phyloP scores from a whole-genome alignment of 371 early-diverging fungal species.

The Actinomortierella wolfii region DNA sequence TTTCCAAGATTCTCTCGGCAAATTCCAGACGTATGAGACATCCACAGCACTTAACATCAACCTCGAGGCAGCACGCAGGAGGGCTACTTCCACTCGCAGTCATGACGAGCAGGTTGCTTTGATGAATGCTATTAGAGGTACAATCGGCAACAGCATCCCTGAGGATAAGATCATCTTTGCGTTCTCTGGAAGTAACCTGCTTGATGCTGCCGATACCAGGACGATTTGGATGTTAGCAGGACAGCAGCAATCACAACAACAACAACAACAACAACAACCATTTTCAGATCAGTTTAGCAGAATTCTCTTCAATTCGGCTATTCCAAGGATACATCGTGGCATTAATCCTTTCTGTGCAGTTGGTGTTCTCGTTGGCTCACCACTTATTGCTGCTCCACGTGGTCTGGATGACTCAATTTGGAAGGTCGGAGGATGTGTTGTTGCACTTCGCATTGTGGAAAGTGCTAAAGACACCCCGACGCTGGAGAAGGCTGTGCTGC shows the following conservation, averaged over 20 bases:
- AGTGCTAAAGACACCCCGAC: conserved; percentile 60
- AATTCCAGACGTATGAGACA: conserved; percentile 74
- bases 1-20: conserved; percentile 69
- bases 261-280: conserved; percentile 20
- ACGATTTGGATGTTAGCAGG: conserved; percentile 51
- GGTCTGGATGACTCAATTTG: conserved; percentile 73
- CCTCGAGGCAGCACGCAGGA: conserved; percentile 50
- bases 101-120: conserved; percentile 52
- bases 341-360: conserved; percentile 50
- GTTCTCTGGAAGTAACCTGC: conserved; percentile 61
- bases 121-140: conserved; percentile 59
- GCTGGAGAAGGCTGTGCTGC: conserved; percentile 62
- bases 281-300: conserved; percentile 41
- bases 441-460: conserved; percentile 67
- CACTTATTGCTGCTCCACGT: conserved; percentile 59
- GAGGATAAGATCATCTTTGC: conserved; percentile 72
- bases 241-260: conserved; percentile 41
- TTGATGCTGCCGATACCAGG: conserved; percentile 52
- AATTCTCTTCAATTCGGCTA: conserved; percentile 61
- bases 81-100: conserved; percentile 46
- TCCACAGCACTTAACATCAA: conserved; percentile 61
- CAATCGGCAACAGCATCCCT: conserved; percentile 52
- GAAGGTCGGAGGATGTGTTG: conserved; percentile 75
- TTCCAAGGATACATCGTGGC: conserved; percentile 62
- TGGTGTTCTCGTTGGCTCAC: conserved; percentile 59